A percentile compares a stretch with the other conserved stretches of the same genome.
Evolutionary conservation across 768 basidiomycete genomes (phyloP).

Genomic region (Calocybe gangraenosa): DNA sequence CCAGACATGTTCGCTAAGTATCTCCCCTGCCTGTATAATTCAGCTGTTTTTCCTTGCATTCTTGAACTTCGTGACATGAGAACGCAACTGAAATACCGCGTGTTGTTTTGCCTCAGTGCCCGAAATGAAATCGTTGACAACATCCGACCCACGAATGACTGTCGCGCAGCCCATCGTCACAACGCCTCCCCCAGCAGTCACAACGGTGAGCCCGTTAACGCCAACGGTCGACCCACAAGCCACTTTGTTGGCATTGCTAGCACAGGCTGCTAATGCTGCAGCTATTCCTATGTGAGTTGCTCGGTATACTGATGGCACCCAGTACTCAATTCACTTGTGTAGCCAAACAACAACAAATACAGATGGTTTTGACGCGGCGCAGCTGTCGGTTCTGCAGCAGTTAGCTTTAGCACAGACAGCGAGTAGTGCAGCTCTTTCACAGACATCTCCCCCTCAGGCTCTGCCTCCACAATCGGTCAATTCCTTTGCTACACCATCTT

Average conservation of each 20-base stretch:
- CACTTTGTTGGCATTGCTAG: conserved; percentile 64
- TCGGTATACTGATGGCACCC: conserved; percentile 2
- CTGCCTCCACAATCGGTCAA: conserved; percentile 8
- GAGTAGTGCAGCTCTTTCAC: conserved; percentile 26
- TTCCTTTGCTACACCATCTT: conserved; percentile 25
- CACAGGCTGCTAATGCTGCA: conserved; percentile 55
- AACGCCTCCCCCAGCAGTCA: conserved; percentile 24
- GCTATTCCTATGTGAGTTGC: conserved; percentile 35
- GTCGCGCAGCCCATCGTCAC: conserved; percentile 19
- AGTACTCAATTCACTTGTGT: conserved; percentile 9
- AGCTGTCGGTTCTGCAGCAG: conserved; percentile 74
- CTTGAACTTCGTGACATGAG: conserved; percentile 47
- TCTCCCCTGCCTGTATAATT: conserved; percentile 61
- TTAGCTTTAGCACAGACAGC: conserved; percentile 69
- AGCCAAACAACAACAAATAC: conserved; percentile 67
- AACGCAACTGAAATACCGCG: conserved; percentile 63
- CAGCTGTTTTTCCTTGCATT: conserved; percentile 47
- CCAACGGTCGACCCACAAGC: conserved; percentile 50
- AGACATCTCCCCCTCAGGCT: conserved; percentile 24
- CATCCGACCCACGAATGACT: conserved; percentile 35
- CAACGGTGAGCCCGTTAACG: conserved; percentile 20
- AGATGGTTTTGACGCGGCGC: conserved; percentile 43
- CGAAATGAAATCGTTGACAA: conserved; percentile 33
- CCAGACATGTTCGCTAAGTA: conserved; percentile 79
- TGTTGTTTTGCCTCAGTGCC: conserved; percentile 62